Evolutionary conservation across 495 filamentous ascomycete genomes (phyloP).

Genomic region (Aspergillus heteromorphus): DNA sequence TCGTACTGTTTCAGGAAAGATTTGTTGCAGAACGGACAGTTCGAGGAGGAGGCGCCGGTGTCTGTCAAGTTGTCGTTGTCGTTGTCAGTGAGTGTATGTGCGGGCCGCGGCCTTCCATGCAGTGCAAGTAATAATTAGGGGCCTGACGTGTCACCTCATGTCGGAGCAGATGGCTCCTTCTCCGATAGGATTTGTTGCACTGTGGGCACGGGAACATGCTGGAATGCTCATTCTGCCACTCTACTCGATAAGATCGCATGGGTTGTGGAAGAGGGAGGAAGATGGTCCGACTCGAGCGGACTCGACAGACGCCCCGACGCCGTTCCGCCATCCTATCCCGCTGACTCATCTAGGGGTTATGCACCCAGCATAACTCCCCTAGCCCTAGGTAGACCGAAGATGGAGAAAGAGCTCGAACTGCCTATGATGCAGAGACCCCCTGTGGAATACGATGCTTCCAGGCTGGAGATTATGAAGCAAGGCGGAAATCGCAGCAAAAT

Average conservation of each 20-base stretch:
- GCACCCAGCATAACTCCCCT: too few relatives aligned
- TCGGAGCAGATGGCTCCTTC: slow-evolving; percentile 28
- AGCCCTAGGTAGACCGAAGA: too few relatives aligned
- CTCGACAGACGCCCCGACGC: too few relatives aligned
- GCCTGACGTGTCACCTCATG: slow-evolving; percentile 29
- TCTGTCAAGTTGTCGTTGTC: slow-evolving; percentile 12
- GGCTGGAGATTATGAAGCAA: too few relatives aligned
- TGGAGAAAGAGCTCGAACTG: too few relatives aligned
- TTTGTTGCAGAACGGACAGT: slow-evolving; percentile 36
- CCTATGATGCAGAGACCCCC: too few relatives aligned
- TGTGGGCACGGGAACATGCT: slow-evolving; percentile 30
- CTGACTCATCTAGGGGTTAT: too few relatives aligned
- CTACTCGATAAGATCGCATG: not conserved
- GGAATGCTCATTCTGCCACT: not conserved
- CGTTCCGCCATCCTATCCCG: too few relatives aligned
- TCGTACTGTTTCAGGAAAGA: slow-evolving; percentile 29
- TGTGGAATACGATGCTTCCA: too few relatives aligned
- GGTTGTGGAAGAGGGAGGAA: not conserved
- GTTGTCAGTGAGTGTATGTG: slow-evolving; percentile 10
- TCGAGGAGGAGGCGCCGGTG: slow-evolving; percentile 19
- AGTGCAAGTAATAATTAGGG: not conserved
- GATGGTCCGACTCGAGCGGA: not conserved
- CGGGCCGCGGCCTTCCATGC: too few relatives aligned
- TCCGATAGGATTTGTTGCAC: slow-evolving; percentile 29
- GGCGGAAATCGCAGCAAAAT: too few relatives aligned